These are phyloP conservation scores for Rhododendron ferrugineum DNA, from an alignment of 148 eudicot genomes.

Conservation along the genomic window DNA sequence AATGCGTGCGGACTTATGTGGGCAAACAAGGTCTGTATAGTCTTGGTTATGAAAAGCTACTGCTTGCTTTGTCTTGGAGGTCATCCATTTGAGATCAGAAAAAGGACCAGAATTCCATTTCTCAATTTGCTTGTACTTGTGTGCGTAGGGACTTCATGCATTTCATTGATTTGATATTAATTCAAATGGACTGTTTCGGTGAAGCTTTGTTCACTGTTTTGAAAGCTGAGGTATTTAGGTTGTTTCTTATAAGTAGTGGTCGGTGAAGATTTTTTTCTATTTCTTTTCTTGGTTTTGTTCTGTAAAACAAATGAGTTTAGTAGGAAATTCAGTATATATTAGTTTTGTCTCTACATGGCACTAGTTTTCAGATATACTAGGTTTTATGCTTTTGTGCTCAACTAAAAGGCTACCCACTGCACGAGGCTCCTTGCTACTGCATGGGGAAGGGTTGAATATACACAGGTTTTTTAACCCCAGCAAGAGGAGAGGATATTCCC, in stretches of 20 bases:
- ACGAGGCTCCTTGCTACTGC: neutral
- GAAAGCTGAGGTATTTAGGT: neutral
- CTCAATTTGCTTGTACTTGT: neutral
- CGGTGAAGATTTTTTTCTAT: neutral
- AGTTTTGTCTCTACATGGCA: neutral
- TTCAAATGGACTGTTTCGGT: neutral
- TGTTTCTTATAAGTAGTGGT: neutral
- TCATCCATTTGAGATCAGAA: neutral
- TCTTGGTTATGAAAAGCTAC: neutral
- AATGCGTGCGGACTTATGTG: constrained; percentile 72
- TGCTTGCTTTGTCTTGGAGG: neutral
- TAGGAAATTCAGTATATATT: neutral
- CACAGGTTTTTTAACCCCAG: neutral
- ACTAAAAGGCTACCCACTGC: neutral
- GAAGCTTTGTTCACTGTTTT: neutral
- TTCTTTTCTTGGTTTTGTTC: neutral
- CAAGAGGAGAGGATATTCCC: neutral
- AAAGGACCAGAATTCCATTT: neutral
- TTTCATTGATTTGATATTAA: neutral
- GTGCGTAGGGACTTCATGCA: neutral
- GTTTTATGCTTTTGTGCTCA: neutral
- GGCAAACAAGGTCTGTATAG: constrained; percentile 54
- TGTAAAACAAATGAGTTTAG: neutral
- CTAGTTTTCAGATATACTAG: neutral
- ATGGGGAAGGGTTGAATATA: neutral